These are phyloP conservation scores for Mycena alexandri DNA, from an alignment of 768 basidiomycete genomes.

Conservation along the genomic window DNA sequence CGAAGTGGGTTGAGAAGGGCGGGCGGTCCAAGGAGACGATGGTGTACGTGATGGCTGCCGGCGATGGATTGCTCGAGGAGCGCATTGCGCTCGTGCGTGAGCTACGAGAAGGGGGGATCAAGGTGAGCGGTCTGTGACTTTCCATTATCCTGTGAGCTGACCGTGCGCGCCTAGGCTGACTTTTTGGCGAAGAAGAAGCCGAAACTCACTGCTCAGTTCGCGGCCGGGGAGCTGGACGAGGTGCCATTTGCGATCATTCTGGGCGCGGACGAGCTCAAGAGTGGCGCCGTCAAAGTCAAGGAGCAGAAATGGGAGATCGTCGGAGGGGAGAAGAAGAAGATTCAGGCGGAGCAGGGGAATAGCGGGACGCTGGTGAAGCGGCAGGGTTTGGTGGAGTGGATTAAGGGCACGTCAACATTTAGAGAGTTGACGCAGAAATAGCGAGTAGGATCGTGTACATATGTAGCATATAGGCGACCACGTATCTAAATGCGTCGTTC, in stretches of 20 bases:
- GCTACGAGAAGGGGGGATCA: constrained; percentile 88
- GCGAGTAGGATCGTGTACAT: background rate
- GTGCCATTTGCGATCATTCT: constrained; percentile 94
- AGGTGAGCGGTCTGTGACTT: constrained; percentile 61
- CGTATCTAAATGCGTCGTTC: too few relatives aligned
- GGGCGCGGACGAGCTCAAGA: constrained; percentile 87
- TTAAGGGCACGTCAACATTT: constrained; percentile 64
- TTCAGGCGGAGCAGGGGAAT: constrained; percentile 68
- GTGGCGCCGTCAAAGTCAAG: constrained; percentile 91
- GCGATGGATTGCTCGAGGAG: constrained; percentile 89
- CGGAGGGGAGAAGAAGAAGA: constrained; percentile 79
- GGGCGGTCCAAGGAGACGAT: constrained; percentile 91
- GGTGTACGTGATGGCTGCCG: constrained; percentile 93
- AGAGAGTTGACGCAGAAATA: constrained; percentile 52
- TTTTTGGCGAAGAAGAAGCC: constrained; percentile 95
- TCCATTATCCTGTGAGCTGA: constrained; percentile 21
- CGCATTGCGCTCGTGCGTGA: constrained; percentile 84
- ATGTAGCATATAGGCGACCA: background rate
- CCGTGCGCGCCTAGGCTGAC: constrained; percentile 70
- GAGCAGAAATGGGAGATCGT: constrained; percentile 88
- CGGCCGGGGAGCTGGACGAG: constrained; percentile 90
- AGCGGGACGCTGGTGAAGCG: constrained; percentile 77
- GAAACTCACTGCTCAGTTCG: constrained; percentile 88
- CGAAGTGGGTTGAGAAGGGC: constrained; percentile 84
- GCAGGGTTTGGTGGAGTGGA: constrained; percentile 71